phyloP scores from a whole-genome alignment of 1,284 basidiomycete genomes.

The Cutaneotrichosporon sp. region DNA sequence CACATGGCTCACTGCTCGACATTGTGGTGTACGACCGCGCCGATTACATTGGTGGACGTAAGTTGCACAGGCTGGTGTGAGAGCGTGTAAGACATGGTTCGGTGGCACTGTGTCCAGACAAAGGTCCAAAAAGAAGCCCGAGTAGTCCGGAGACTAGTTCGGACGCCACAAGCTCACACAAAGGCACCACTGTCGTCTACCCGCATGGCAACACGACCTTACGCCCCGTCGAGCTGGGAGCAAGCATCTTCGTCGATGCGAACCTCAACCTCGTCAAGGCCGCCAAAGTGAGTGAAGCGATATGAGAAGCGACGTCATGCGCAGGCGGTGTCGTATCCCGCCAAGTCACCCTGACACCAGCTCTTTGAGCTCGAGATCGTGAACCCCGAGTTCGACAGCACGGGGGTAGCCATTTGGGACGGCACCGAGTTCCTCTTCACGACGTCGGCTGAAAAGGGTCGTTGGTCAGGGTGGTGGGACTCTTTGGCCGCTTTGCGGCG shows the following conservation, averaged over 20 bases:
- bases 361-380: conserved; percentile 71
- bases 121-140: conserved; percentile 1
- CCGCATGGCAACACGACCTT: conserved; percentile 68
- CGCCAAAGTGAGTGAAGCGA: conserved; percentile 64
- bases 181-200: conserved; percentile 72
- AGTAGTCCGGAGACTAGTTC: conserved; percentile 2
- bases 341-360: conserved; percentile 16
- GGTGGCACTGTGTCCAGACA: too few relatives aligned
- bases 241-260: conserved; percentile 77
- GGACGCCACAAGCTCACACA: not conserved
- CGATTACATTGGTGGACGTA: conserved; percentile 76
- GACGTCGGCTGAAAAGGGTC: conserved; percentile 54
- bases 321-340: not conserved
- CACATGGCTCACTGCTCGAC: conserved; percentile 60
- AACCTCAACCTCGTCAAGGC: conserved; percentile 84
- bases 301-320: not conserved
- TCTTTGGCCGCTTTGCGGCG: conserved; percentile 70
- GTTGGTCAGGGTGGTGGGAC: conserved; percentile 63
- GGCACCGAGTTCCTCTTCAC: conserved; percentile 69
- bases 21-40: conserved; percentile 79
- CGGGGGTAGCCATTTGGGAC: conserved; percentile 57
- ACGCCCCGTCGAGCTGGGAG: conserved; percentile 74
- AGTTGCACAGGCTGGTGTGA: conserved; percentile 48
- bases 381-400: conserved; percentile 55
- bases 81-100: not conserved